Conservation (phyloP, 106 monocot genomes). For the Allium sativum region DNA sequence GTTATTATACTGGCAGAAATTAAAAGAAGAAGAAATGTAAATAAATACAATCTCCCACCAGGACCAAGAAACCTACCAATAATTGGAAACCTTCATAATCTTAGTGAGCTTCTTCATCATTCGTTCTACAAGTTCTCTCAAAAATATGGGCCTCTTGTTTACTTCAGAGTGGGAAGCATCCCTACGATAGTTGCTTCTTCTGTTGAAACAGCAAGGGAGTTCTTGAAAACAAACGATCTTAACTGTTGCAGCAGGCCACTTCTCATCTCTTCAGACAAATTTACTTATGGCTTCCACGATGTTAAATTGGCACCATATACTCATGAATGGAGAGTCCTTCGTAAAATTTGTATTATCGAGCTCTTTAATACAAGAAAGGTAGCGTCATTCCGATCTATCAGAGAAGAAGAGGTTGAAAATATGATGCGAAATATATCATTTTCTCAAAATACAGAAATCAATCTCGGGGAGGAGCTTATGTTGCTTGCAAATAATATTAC, state of each 20-base stretch:
- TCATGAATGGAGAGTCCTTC: slow-evolving; percentile 1
- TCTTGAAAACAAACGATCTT: slow-evolving; percentile 13
- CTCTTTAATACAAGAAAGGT: not conserved
- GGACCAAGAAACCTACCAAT: slow-evolving; percentile 4
- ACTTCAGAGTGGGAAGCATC: slow-evolving; percentile 10
- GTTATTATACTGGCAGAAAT: no score
- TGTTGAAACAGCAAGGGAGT: not conserved
- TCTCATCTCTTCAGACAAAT: no score
- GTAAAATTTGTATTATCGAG: not conserved
- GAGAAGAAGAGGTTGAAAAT: slow-evolving; percentile 5
- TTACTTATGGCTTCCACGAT: not conserved
- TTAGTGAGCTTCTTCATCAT: slow-evolving; percentile 6
- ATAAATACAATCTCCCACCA: slow-evolving; percentile 5
- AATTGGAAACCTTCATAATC: slow-evolving; percentile 13
- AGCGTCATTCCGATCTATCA: not conserved
- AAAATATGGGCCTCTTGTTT: slow-evolving; percentile 14
- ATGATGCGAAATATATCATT: not conserved
- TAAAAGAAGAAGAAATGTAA: no score
- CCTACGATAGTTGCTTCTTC: slow-evolving; percentile 14
- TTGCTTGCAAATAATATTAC: not conserved
- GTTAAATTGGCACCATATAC: not conserved
- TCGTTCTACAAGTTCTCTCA: slow-evolving; percentile 4
- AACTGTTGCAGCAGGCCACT: slow-evolving; percentile 3
- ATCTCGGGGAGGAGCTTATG: not conserved
- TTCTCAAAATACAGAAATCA: not conserved